Percentiles rank a stretch among this genome's conserved stretches.
Conservation (phyloP, 345 rosid species). For the Reutealis trisperma region DNA sequence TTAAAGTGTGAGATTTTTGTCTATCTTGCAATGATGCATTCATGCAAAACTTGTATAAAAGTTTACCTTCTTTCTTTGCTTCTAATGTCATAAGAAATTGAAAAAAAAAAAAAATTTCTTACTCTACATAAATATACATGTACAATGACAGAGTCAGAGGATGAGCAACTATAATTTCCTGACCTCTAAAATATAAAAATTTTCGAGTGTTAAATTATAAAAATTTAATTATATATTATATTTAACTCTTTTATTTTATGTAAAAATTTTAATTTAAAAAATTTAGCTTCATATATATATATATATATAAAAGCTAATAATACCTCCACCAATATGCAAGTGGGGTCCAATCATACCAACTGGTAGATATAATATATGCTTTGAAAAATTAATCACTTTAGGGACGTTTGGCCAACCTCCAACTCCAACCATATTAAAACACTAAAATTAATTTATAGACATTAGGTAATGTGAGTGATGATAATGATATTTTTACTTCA, state of each 20-base stretch:
- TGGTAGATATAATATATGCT: constrained; percentile 4
- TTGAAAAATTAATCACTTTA: neutral
- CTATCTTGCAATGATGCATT: neutral
- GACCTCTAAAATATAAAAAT: no score
- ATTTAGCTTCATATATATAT: no score
- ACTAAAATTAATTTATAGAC: neutral
- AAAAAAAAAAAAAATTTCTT: neutral
- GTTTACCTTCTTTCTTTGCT: neutral
- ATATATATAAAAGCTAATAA: neutral
- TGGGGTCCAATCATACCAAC: constrained; percentile 22
- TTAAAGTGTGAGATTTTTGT: neutral
- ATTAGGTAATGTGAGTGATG: neutral
- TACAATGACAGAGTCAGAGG: no score
- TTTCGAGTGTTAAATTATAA: no score
- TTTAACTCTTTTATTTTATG: no score
- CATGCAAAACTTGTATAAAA: neutral
- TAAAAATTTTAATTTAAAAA: no score
- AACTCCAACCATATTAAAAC: neutral
- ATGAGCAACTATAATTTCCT: no score
- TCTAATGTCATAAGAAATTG: neutral
- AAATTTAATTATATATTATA: no score
- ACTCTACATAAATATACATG: neutral
- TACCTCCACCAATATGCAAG: neutral
- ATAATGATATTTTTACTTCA: neutral
- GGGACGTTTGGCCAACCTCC: constrained; percentile 8